Conservation (phyloP, 805 yeast genomes). For the Lipomyces spencermartinsiae region DNA sequence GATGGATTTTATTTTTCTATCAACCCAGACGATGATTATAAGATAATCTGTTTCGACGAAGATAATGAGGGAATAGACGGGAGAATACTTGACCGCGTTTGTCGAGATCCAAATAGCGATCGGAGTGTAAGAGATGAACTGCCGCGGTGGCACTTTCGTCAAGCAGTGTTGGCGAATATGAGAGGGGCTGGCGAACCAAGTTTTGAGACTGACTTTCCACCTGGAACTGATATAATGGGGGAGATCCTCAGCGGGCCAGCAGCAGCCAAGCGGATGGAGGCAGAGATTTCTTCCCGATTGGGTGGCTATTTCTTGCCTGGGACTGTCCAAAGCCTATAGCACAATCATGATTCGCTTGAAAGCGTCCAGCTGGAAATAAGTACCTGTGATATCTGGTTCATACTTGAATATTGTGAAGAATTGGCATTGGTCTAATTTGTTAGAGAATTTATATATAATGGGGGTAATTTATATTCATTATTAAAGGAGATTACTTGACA, state of each 20-base stretch:
- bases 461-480: neutral
- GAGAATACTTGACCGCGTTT: neutral
- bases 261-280: neutral
- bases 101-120: neutral
- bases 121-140: neutral
- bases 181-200: too few relatives aligned
- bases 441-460: neutral
- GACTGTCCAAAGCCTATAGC: neutral
- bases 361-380: constrained; percentile 6
- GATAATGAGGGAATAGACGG: neutral
- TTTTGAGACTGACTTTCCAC: too few relatives aligned
- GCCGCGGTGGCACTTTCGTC: neutral
- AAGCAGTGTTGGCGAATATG: neutral
- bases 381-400: constrained; percentile 2
- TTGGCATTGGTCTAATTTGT: neutral
- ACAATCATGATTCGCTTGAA: constrained; percentile 5
- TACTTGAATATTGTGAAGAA: constrained; percentile 1
- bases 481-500: neutral
- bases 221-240: constrained; percentile 4
- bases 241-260: neutral
- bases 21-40: neutral
- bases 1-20: neutral
- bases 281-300: neutral
- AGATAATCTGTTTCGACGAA: neutral
- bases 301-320: neutral